Evolutionary conservation across 2,329 filamentous ascomycete species (phyloP), one percentile per base, ranked within the genome.

Genomic region (Tolypocladium nubicola): DNA sequence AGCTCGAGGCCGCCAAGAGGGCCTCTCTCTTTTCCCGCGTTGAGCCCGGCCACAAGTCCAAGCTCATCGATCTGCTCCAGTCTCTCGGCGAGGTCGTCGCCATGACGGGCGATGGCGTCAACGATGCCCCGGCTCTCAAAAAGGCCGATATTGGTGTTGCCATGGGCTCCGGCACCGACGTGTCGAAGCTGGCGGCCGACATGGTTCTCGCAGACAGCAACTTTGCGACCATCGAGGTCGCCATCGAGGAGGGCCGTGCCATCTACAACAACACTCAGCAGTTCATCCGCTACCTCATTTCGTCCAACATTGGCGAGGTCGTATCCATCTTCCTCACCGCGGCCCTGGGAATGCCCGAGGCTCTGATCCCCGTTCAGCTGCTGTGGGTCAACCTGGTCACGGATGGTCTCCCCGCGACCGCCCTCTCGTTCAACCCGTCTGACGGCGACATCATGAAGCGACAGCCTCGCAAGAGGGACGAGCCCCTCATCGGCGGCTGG

Each of bases 181-280:
- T 99, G 37, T 90, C 94, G 59, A 97, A 96, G 77, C 79, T 99
- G 63, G 94, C 94, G 37, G 90, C 95, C 58, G 94, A 99, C 71
- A 99, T 99, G 94, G 93, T 99, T 55, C 86, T 99, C 55, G 90
- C 92, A 33, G 95, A 99, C 75, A 91, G 97, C 76, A 99, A 99
- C 79, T 99, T 99, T 73, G 94, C 94, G 61, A 99, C 94, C 4
- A 99, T 99, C 64, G 90, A 96, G 71, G 81, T 90, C 57, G 94
- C 94, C 54, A 92, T 99, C 62, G 94, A 99, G 72, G 94, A 99
- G 75, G 94, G 94, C 56, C 88, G 94, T 61, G 92, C 92, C 62
- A 99, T 99, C 75, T 99, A 97, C 83, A 97, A 94, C 86, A 99
- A 99, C 80, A 99, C 94, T 7, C 94, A 99, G 71, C 94, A 99